These are phyloP conservation scores for Fonsecaea pugnacius DNA, from an alignment of 2,329 filamentous ascomycete species.

Conservation along the genomic window DNA sequence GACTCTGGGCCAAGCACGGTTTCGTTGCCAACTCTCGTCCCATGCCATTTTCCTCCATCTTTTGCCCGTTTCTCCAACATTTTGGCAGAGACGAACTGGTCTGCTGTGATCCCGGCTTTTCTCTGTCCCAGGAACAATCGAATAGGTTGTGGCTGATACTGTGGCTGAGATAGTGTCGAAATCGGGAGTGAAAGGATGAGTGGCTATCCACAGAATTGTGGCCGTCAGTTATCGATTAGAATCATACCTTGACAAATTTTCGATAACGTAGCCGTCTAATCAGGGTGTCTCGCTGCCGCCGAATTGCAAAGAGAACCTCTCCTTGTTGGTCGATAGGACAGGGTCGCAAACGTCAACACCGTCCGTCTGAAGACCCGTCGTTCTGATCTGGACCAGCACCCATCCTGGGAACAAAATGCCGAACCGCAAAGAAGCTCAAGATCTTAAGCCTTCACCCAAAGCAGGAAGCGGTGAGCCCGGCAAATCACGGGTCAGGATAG, in stretches of 20 bases:
- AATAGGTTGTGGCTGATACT: not conserved
- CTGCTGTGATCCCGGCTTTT: not conserved
- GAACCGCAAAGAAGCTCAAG: slow-evolving; percentile 23
- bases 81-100: not conserved
- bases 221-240: slow-evolving; percentile 6
- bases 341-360: not conserved
- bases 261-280: slow-evolving; percentile 1
- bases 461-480: slow-evolving; percentile 14
- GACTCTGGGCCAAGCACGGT: not conserved
- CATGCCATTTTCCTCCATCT: not conserved
- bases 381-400: not conserved
- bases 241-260: not conserved
- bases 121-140: not conserved
- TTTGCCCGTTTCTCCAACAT: not conserved
- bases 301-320: not conserved
- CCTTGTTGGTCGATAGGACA: not conserved
- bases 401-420: slow-evolving; percentile 14
- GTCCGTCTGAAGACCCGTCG: not conserved
- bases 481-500: slow-evolving; percentile 23
- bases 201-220: slow-evolving; percentile 5
- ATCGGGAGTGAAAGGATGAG: slow-evolving; percentile 3
- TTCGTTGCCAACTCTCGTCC: slow-evolving; percentile 2
- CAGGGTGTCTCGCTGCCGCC: not conserved
- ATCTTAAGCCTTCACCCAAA: slow-evolving; percentile 12
- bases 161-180: slow-evolving; percentile 4